These are phyloP conservation scores for Dovyalis caffra DNA, from an alignment of 345 rosid genomes.

Conservation along the genomic window DNA sequence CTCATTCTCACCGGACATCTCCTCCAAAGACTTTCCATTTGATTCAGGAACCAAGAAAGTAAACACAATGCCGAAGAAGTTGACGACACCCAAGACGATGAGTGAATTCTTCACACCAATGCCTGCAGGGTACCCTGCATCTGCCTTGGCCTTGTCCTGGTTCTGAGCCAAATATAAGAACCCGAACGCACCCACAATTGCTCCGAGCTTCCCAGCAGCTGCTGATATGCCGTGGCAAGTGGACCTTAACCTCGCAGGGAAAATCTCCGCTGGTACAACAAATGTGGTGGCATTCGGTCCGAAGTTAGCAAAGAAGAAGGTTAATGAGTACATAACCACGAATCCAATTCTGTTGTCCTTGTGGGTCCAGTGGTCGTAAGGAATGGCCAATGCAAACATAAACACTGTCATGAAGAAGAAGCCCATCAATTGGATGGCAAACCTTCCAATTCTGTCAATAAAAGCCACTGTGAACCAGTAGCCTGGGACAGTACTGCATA, in stretches of 20 bases:
- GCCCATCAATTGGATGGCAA: slow-evolving; percentile 78
- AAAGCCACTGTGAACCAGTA: slow-evolving; percentile 82
- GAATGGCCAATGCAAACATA: slow-evolving; percentile 84
- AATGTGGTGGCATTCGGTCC: slow-evolving; percentile 91
- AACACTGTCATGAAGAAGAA: slow-evolving; percentile 93
- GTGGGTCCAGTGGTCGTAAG: slow-evolving; percentile 80
- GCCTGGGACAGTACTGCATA: slow-evolving; percentile 79
- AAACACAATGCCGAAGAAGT: slow-evolving; percentile 57
- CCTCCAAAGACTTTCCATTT: slow-evolving; percentile 77
- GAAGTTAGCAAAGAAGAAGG: slow-evolving; percentile 87
- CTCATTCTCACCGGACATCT: slow-evolving; percentile 76
- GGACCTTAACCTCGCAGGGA: slow-evolving; percentile 83
- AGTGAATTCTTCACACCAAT: slow-evolving; percentile 81
- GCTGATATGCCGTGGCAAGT: slow-evolving; percentile 94
- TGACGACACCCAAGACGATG: slow-evolving; percentile 55
- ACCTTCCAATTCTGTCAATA: slow-evolving; percentile 68
- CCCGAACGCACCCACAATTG: slow-evolving; percentile 88
- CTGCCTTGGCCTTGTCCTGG: slow-evolving; percentile 64
- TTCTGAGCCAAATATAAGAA: slow-evolving; percentile 78
- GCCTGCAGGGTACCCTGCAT: slow-evolving; percentile 85
- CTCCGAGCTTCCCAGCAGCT: slow-evolving; percentile 77
- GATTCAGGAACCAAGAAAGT: slow-evolving; percentile 92
- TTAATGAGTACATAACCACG: slow-evolving; percentile 61
- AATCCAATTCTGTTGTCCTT: slow-evolving; percentile 71
- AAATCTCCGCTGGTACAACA: slow-evolving; percentile 85